These are phyloP conservation scores for Pichia rugopelliculosa DNA, from an alignment of 805 yeast species.

Conservation along the genomic window DNA sequence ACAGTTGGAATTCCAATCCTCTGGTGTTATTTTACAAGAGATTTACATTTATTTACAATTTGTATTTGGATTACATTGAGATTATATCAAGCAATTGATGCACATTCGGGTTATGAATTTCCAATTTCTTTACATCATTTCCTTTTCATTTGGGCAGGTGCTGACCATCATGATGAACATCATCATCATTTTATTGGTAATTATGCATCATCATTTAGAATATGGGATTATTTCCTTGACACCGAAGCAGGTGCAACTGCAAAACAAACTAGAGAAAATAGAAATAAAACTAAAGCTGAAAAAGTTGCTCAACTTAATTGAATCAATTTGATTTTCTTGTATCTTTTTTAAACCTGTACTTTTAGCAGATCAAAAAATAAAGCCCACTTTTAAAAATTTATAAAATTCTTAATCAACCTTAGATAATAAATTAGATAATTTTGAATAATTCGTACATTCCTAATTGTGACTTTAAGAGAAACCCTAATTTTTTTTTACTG, in stretches of 20 bases:
- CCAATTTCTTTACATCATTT: slow-evolving; percentile 93
- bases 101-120: slow-evolving; percentile 97
- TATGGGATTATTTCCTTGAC: slow-evolving; percentile 85
- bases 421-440: too few relatives aligned
- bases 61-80: slow-evolving; percentile 82
- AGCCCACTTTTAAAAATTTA: too few relatives aligned
- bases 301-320: slow-evolving; percentile 2
- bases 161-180: slow-evolving; percentile 96
- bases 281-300: slow-evolving; percentile 51
- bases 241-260: slow-evolving; percentile 90
- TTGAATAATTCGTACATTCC: neutral
- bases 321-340: neutral
- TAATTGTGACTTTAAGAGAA: neutral
- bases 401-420: neutral
- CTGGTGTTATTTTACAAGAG: slow-evolving; percentile 67
- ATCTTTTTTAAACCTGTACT: neutral
- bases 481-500: neutral
- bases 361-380: neutral
- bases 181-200: slow-evolving; percentile 95
- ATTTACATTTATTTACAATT: slow-evolving; percentile 84
- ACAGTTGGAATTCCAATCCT: slow-evolving; percentile 92
- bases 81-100: slow-evolving; percentile 92
- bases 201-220: slow-evolving; percentile 89
- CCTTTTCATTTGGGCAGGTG: slow-evolving; percentile 97
- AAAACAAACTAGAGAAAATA: slow-evolving; percentile 62